These are phyloP conservation scores for Mycena vulgaris DNA, from an alignment of 768 basidiomycete genomes.

Conservation along the genomic window DNA sequence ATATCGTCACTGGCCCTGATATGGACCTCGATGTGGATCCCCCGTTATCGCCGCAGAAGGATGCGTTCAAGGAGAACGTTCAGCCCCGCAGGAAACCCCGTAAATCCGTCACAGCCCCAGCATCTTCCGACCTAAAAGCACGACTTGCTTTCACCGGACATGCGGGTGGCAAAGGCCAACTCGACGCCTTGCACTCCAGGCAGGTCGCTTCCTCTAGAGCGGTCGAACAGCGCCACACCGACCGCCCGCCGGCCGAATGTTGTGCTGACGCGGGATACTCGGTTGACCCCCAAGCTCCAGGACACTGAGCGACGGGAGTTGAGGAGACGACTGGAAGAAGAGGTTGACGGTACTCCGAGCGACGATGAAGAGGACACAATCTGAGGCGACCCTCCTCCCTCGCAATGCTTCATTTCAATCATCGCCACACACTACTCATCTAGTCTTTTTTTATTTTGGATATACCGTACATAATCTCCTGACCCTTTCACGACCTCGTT, in stretches of 20 bases:
- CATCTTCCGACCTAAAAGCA: conserved; percentile 35
- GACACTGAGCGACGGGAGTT: conserved; percentile 46
- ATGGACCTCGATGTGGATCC: conserved; percentile 9
- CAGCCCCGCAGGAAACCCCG: conserved; percentile 62
- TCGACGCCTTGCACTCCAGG: conserved; percentile 47
- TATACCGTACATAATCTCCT: conserved; percentile 24
- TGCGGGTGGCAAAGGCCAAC: conserved; percentile 41
- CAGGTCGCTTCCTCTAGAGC: conserved; percentile 33
- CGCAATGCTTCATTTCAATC: conserved; percentile 23
- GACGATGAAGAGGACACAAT: conserved; percentile 40
- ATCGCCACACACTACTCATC: conserved; percentile 3
- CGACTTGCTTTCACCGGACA: conserved; percentile 43
- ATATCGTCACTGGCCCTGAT: conserved; percentile 39
- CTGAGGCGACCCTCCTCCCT: conserved; percentile 4
- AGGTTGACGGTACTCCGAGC: conserved; percentile 49
- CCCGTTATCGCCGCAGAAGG: conserved; percentile 43
- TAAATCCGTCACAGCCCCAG: conserved; percentile 52
- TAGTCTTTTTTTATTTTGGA: conserved; percentile 19
- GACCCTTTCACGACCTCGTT: conserved; percentile 31
- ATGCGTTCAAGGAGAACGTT: conserved; percentile 72
- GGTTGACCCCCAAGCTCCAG: conserved; percentile 42
- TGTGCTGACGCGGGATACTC: conserved; percentile 36
- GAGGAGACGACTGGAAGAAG: conserved; percentile 52
- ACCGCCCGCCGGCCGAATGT: conserved; percentile 46
- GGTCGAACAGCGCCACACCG: conserved; percentile 40